These are phyloP conservation scores for Zygnema circumcarinatum DNA, from an alignment of 139 green algal genomes.

Conservation along the genomic window DNA sequence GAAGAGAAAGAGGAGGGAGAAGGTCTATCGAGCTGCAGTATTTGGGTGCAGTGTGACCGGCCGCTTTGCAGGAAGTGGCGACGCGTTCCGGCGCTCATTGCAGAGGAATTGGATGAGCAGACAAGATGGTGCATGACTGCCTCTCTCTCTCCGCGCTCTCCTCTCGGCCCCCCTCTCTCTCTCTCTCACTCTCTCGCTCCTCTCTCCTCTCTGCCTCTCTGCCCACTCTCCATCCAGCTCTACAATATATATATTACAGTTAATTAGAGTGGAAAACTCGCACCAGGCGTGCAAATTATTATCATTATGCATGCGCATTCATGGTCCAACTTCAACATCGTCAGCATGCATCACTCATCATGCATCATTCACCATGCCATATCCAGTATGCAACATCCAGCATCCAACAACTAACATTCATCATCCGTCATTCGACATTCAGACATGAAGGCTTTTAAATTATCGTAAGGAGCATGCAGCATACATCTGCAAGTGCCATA, in stretches of 20 bases:
- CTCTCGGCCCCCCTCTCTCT: too few species aligned
- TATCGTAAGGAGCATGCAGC: too few species aligned
- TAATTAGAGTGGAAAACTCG: not conserved
- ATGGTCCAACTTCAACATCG: too few species aligned
- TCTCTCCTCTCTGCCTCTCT: not conserved
- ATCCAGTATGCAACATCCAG: too few species aligned
- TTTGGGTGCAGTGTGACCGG: slow-evolving; percentile 28
- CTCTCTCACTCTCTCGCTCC: not conserved
- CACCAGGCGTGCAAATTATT: not conserved
- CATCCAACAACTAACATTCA: too few species aligned
- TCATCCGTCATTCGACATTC: too few species aligned
- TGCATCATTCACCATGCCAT: too few species aligned
- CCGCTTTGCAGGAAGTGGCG: slow-evolving; percentile 25
- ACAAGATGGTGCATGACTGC: slow-evolving; percentile 15
- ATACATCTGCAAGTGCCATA: too few species aligned
- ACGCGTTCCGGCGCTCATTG: not conserved
- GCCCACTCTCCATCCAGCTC: not conserved
- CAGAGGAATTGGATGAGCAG: not conserved
- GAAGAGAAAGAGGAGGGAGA: not conserved
- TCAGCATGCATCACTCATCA: too few species aligned
- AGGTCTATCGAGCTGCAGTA: not conserved
- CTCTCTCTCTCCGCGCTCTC: not conserved
- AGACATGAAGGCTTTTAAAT: too few species aligned
- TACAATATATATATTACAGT: not conserved
- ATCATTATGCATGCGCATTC: not conserved